A percentile compares a stretch with the other conserved stretches of the same genome.
phyloP scores from a whole-genome alignment of 2,329 filamentous ascomycete species.

The Botrytis aclada region DNA sequence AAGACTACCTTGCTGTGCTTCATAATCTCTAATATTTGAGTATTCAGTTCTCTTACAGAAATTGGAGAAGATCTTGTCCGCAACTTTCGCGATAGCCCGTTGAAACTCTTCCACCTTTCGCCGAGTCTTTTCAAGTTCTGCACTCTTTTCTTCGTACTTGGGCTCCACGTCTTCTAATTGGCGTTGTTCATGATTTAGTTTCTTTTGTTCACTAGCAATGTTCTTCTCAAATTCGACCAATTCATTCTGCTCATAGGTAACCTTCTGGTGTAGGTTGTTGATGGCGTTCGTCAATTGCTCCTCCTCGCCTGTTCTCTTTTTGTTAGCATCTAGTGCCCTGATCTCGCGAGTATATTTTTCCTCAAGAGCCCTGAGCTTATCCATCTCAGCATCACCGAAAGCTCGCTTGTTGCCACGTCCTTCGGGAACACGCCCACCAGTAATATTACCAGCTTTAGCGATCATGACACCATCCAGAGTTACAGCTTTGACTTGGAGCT shows the following conservation, averaged over 20 bases:
- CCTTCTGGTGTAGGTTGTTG: slow-evolving; percentile 71
- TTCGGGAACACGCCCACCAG: slow-evolving; percentile 80
- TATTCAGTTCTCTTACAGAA: slow-evolving; percentile 91
- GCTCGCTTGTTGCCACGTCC: slow-evolving; percentile 72
- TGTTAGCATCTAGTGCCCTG: slow-evolving; percentile 72
- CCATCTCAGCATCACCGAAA: slow-evolving; percentile 87
- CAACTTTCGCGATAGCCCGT: slow-evolving; percentile 71
- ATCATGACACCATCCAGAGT: slow-evolving; percentile 95
- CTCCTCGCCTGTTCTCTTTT: slow-evolving; percentile 72
- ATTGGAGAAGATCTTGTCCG: slow-evolving; percentile 79
- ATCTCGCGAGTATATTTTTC: slow-evolving; percentile 77
- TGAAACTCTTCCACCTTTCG: slow-evolving; percentile 54
- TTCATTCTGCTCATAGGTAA: slow-evolving; percentile 71
- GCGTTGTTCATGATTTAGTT: slow-evolving; percentile 68
- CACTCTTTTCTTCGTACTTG: slow-evolving; percentile 70
- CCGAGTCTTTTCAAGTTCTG: slow-evolving; percentile 62
- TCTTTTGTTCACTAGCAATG: slow-evolving; percentile 76
- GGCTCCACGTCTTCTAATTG: slow-evolving; percentile 75
- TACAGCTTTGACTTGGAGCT: slow-evolving; percentile 86
- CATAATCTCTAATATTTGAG: slow-evolving; percentile 85
- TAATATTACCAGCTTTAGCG: slow-evolving; percentile 95
- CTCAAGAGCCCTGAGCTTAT: slow-evolving; percentile 74
- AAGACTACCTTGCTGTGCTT: slow-evolving; percentile 85
- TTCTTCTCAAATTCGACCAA: slow-evolving; percentile 77
- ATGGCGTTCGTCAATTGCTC: slow-evolving; percentile 79